Percentiles rank a stretch among this genome's conserved stretches.
These are phyloP conservation scores for Zygosaccharomyces pseudobailii DNA, from an alignment of 1,139 yeast genomes.

Conservation along the genomic window DNA sequence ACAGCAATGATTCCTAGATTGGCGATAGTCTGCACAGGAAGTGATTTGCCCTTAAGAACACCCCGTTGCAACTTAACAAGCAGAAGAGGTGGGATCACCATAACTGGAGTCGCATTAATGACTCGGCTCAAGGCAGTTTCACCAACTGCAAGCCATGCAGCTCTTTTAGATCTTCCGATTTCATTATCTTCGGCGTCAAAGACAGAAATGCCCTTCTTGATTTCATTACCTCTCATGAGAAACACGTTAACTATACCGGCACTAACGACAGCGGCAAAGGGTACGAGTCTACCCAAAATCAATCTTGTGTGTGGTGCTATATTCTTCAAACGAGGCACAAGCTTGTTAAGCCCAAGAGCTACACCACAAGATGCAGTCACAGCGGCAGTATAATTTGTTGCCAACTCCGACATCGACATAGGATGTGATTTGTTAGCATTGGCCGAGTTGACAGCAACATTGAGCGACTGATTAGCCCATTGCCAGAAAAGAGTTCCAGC, in stretches of 20 bases:
- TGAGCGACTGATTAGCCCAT: conserved; percentile 90
- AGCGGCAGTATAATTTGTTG: conserved; percentile 76
- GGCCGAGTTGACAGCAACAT: conserved; percentile 94
- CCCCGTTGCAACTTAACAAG: conserved; percentile 72
- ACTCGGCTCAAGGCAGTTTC: conserved; percentile 95
- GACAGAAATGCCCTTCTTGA: conserved; percentile 76
- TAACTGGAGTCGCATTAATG: conserved; percentile 92
- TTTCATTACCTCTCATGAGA: conserved; percentile 92
- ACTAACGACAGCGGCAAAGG: conserved; percentile 96
- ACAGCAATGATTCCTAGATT: conserved; percentile 80
- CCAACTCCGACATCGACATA: conserved; percentile 67
- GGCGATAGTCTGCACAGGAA: conserved; percentile 58
- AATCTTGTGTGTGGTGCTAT: conserved; percentile 63
- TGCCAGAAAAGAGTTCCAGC: conserved; percentile 96
- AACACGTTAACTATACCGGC: conserved; percentile 94
- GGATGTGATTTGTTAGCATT: conserved; percentile 96
- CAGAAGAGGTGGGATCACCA: conserved; percentile 90
- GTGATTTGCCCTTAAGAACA: conserved; percentile 60
- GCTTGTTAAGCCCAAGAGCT: conserved; percentile 83
- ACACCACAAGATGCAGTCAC: conserved; percentile 94
- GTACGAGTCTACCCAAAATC: conserved; percentile 79
- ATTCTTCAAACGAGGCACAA: conserved; percentile 74
- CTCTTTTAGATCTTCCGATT: conserved; percentile 76
- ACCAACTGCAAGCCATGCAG: conserved; percentile 90
- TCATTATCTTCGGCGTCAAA: conserved; percentile 61